Percentiles rank a stretch among this genome's conserved stretches.
These are phyloP conservation scores for Fusarium euwallaceae DNA, from an alignment of 2,329 filamentous ascomycete genomes.

Conservation along the genomic window DNA sequence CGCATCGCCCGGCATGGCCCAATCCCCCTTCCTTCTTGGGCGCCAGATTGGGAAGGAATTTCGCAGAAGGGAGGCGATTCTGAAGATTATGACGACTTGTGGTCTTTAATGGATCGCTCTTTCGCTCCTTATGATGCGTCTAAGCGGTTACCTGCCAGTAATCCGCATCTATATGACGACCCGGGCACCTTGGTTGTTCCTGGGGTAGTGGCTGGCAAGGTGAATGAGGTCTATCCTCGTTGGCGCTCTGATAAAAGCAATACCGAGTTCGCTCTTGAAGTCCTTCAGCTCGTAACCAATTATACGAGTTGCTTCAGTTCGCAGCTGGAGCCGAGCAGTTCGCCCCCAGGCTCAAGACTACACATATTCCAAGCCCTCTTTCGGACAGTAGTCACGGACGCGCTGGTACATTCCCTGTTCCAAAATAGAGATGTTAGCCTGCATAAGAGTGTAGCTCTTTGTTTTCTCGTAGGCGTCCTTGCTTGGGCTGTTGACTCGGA, in stretches of 20 bases:
- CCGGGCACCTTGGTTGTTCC: background rate
- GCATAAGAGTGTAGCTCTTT: background rate
- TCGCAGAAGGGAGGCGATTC: background rate
- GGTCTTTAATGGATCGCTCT: too few species aligned
- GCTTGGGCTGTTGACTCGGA: background rate
- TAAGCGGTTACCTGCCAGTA: background rate
- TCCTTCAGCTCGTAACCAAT: background rate
- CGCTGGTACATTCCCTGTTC: rapidly evolving
- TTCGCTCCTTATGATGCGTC: rapidly evolving
- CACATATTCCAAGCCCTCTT: background rate
- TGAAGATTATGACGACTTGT: too few species aligned
- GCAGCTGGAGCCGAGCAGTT: background rate
- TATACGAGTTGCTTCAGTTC: too few species aligned
- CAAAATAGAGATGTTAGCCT: background rate
- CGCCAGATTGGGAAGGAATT: background rate
- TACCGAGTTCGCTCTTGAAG: background rate
- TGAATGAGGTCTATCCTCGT: background rate
- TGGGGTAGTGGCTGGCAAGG: background rate
- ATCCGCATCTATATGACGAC: background rate
- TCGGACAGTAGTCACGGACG: background rate
- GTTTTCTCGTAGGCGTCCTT: background rate
- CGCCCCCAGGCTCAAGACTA: background rate
- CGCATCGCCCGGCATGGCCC: background rate
- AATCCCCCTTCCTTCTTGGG: background rate
- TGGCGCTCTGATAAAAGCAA: background rate